Base-by-base conservation (phyloP, 78 protist species). In the Dictyostelium citrinum region DNA sequence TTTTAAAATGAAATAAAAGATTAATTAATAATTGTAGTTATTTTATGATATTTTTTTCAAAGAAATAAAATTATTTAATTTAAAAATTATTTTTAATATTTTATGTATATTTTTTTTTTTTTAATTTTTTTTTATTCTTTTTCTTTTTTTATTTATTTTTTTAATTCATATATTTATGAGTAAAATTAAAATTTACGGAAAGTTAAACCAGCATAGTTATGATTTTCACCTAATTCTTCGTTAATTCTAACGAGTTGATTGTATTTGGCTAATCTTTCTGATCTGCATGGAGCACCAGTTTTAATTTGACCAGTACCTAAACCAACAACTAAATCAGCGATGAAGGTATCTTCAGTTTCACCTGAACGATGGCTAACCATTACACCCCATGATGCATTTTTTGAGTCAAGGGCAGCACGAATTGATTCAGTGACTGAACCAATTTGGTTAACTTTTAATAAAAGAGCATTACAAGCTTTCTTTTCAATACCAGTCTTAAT, bases 201-300 rank as follows among this genome's bases (percentile, higher is more conserved):
- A 8, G 43, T 29, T 74, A 78, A 90, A 80, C 95, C 96, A 61
- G 95, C 96, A 76, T 33, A 95, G 71, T 51, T 31, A 86, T 82
- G 82, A 3, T 60, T 27, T 6, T 68, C 90, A 27, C 67, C 83
- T 31, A 95, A 41, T 31, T 95, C 95, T 71, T 95, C 97, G 6
- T 95, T 91, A 41, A 95, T 95, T 82, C 99, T 99, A 61, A 99
- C 97, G 8, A 99, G 97, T 97, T 98, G 99, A 98, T 99, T 99
- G 99, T 98, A 99, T 98, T 99, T 99, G 81, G 99, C 99, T 2
- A 97, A 72, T 64, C 99, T 96, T 96, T 99, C 99, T 22, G 98
- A 97, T 46, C 99, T 94, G 96, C 99, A 97, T 5, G 99, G 99
- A 43, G 99, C 99, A 60, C 99, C 99, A n/a, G 99, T 99, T 98